A percentile compares a stretch with the other conserved stretches of the same genome.
Evolutionary conservation across 306 rosid species (phyloP).

Genomic region (Inga laurina): DNA sequence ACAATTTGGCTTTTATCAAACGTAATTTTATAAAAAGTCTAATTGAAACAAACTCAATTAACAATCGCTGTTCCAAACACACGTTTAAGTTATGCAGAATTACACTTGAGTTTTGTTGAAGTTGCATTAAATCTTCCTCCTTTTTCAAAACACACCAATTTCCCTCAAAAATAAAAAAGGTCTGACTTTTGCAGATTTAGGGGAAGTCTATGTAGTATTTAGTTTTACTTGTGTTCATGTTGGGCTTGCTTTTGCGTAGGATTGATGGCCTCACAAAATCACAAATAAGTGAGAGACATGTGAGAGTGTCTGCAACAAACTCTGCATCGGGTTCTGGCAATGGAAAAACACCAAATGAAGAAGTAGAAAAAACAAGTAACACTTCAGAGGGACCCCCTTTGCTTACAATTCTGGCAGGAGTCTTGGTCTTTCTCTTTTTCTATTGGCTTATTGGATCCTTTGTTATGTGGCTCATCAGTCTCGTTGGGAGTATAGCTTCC

Average conservation of each 20-base stretch:
- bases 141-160: background rate
- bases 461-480: conserved; percentile 52
- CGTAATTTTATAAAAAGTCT: no score
- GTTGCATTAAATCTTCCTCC: background rate
- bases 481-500: conserved; percentile 39
- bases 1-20: no score
- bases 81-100: background rate
- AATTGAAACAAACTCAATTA: no score
- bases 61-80: no score
- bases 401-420: conserved; percentile 76
- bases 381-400: conserved; percentile 66
- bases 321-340: conserved; percentile 29
- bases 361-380: conserved; percentile 31
- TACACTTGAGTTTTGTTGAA: background rate
- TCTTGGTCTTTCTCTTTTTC: conserved; percentile 43
- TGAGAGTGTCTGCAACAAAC: conserved; percentile 50
- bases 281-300: conserved; percentile 36
- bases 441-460: conserved; percentile 54
- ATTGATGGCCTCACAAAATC: conserved; percentile 29
- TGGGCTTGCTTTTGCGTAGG: conserved; percentile 42
- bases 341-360: conserved; percentile 38
- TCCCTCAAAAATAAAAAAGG: background rate
- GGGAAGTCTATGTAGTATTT: background rate
- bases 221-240: background rate
- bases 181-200: background rate